Percentiles rank a stretch among this genome's conserved stretches.
phyloP scores from a whole-genome alignment of 2,329 filamentous ascomycete genomes.

The Claviceps maximensis region DNA sequence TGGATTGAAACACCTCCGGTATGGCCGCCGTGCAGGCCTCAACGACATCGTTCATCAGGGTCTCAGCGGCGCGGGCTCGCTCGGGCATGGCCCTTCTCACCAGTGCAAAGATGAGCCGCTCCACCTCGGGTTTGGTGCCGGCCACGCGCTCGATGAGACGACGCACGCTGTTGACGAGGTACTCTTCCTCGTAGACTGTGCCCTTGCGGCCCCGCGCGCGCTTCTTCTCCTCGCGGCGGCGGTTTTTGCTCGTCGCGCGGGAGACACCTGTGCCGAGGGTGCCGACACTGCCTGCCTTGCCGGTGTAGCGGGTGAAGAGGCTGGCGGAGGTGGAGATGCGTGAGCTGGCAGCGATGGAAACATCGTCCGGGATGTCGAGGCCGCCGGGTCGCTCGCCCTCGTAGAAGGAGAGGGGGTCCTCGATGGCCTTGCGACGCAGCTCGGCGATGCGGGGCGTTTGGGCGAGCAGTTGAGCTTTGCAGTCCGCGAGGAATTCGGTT shows the following conservation, averaged over 20 bases:
- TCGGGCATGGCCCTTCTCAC: slow-evolving; percentile 77
- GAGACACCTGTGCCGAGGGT: slow-evolving; percentile 62
- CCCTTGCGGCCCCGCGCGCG: slow-evolving; percentile 89
- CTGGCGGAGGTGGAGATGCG: slow-evolving; percentile 71
- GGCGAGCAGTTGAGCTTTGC: slow-evolving; percentile 68
- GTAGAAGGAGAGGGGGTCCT: slow-evolving; percentile 81
- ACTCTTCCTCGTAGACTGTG: slow-evolving; percentile 95
- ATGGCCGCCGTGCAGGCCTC: slow-evolving; percentile 54
- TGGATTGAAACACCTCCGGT: slow-evolving; percentile 49
- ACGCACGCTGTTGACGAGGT: slow-evolving; percentile 77
- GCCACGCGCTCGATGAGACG: slow-evolving; percentile 76
- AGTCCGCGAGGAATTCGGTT: slow-evolving; percentile 88
- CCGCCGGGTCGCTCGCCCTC: slow-evolving; percentile 57
- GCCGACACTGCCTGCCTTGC: slow-evolving; percentile 47
- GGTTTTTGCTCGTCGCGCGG: slow-evolving; percentile 75
- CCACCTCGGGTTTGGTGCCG: slow-evolving; percentile 55
- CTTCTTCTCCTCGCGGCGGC: slow-evolving; percentile 85
- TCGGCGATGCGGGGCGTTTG: slow-evolving; percentile 80
- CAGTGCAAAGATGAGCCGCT: slow-evolving; percentile 62
- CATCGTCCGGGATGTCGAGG: slow-evolving; percentile 73
- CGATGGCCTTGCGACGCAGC: slow-evolving; percentile 63
- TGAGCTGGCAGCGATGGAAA: slow-evolving; percentile 75
- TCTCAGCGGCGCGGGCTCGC: slow-evolving; percentile 65
- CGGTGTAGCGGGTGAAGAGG: slow-evolving; percentile 86
- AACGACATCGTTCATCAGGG: slow-evolving; percentile 59